Percentiles rank a stretch among this genome's conserved stretches.
phyloP scores from a whole-genome alignment of 768 basidiomycete genomes.

The Strobilomyces dryophilus region DNA sequence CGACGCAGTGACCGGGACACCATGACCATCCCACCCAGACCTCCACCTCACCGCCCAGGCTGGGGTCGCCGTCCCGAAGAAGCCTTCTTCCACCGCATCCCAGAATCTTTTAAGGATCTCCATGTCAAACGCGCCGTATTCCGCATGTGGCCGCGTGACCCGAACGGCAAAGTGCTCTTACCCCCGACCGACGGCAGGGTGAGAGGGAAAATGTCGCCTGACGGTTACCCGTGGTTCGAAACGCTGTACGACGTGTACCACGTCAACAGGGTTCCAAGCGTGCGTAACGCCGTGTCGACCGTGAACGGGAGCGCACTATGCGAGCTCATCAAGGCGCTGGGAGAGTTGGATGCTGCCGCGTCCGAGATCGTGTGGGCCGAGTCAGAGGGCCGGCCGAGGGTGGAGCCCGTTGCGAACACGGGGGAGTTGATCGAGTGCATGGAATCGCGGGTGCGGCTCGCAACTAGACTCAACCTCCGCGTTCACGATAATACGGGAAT shows the following conservation, averaged over 20 bases:
- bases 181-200: background rate
- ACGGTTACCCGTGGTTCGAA: constrained; percentile 24
- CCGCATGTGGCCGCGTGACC: constrained; percentile 24
- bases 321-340: constrained; percentile 5
- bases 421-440: constrained; percentile 10
- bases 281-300: background rate
- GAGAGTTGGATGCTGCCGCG: constrained; percentile 14
- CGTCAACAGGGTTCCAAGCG: constrained; percentile 5
- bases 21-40: background rate
- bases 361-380: constrained; percentile 21
- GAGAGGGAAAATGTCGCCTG: constrained; percentile 18
- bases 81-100: background rate
- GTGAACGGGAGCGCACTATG: constrained; percentile 22
- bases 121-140: constrained; percentile 17
- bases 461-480: no score
- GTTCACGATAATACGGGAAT: no score
- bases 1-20: background rate
- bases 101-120: background rate
- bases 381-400: constrained; percentile 21
- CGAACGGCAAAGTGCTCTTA: constrained; percentile 9
- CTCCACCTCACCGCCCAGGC: background rate
- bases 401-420: constrained; percentile 14
- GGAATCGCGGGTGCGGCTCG: background rate
- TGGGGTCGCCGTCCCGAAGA: constrained; percentile 9
- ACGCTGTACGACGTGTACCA: constrained; percentile 27